A percentile compares a stretch with the other conserved stretches of the same genome.
These are phyloP conservation scores for Lactarius akahatsu DNA, from an alignment of 768 basidiomycete genomes.

Conservation along the genomic window DNA sequence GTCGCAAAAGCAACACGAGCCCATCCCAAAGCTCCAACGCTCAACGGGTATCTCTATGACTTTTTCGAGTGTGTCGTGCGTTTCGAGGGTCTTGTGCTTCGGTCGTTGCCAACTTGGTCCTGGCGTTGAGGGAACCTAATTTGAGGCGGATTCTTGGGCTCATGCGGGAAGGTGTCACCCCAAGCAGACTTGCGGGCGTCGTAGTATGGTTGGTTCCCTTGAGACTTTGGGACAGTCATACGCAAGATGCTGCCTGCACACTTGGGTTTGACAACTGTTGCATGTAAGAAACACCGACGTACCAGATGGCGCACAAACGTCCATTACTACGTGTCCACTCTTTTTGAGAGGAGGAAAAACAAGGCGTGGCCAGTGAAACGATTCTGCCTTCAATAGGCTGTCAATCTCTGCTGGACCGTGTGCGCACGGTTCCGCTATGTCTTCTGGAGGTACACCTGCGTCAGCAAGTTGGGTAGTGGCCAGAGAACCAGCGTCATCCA, in stretches of 20 bases:
- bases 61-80: not conserved
- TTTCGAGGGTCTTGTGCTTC: conserved; percentile 30
- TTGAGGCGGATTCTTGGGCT: conserved; percentile 73
- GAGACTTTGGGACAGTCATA: conserved; percentile 86
- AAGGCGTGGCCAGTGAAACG: conserved; percentile 87
- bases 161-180: conserved; percentile 96
- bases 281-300: conserved; percentile 25
- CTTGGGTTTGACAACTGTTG: conserved; percentile 15
- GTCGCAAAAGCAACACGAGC: not conserved
- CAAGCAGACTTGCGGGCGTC: conserved; percentile 91
- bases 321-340: conserved; percentile 88
- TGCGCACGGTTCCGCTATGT: conserved; percentile 7
- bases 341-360: conserved; percentile 91
- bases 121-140: conserved; percentile 50
- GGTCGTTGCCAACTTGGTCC: conserved; percentile 35
- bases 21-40: not conserved
- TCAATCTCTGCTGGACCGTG: conserved; percentile 42
- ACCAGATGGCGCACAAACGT: conserved; percentile 86
- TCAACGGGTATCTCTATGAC: not conserved
- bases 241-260: conserved; percentile 85
- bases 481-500: conserved; percentile 29
- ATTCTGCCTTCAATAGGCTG: conserved; percentile 63
- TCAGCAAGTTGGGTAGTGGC: not conserved
- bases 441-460: not conserved
- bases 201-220: conserved; percentile 93